These are phyloP conservation scores for Aspergillus fumigatus DNA, from an alignment of 2,329 filamentous ascomycete species.

Conservation along the genomic window DNA sequence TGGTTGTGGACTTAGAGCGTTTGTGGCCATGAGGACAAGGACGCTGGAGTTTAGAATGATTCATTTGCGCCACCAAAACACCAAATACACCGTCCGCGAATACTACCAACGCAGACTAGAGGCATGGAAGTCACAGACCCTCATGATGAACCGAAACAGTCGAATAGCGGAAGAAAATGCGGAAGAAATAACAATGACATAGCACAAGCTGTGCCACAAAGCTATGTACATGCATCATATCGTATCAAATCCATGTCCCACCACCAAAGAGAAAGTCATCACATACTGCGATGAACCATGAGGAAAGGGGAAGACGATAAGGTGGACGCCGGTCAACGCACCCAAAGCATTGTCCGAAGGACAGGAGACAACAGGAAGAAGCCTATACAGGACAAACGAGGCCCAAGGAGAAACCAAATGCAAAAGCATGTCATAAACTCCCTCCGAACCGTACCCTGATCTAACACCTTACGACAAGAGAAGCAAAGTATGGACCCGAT, in stretches of 20 bases:
- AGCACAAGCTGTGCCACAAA: conserved; percentile 14
- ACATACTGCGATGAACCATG: conserved; percentile 1
- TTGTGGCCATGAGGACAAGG: not conserved
- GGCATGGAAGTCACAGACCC: conserved; percentile 13
- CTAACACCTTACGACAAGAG: conserved; percentile 8
- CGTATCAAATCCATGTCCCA: conserved; percentile 21
- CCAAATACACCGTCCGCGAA: conserved; percentile 30
- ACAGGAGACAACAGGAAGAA: conserved; percentile 3
- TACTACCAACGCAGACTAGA: conserved; percentile 22
- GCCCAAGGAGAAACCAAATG: conserved; percentile 4
- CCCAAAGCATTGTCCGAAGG: not conserved
- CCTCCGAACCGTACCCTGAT: conserved; percentile 5
- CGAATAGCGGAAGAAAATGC: conserved; percentile 21
- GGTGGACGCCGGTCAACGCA: not conserved
- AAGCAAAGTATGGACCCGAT: conserved; percentile 1
- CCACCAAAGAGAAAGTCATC: not conserved
- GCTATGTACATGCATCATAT: conserved; percentile 38
- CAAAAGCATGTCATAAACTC: conserved; percentile 11
- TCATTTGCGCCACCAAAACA: conserved; percentile 25
- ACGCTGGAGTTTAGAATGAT: conserved; percentile 18
- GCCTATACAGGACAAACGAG: conserved; percentile 13
- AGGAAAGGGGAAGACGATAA: conserved; percentile 7
- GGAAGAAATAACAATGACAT: conserved; percentile 16
- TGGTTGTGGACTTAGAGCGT: not conserved
- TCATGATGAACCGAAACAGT: conserved; percentile 21